Evolutionary conservation across 208 protist genomes (phyloP).

Genomic region (Leptomonas seymouri): DNA sequence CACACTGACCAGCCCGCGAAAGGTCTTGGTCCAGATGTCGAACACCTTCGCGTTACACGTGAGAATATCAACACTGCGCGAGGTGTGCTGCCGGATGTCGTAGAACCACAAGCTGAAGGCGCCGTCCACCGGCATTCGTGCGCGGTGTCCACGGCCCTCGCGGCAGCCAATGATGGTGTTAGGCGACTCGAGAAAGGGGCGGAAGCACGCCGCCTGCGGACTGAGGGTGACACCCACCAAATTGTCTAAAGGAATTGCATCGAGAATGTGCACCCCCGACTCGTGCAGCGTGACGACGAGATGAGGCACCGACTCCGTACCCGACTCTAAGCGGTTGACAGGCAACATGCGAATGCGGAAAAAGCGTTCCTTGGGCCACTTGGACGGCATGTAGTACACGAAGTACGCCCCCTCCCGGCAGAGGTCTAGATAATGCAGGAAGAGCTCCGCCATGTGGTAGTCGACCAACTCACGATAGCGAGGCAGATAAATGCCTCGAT

Average conservation of each 20-base stretch:
- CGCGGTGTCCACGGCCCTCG: slow-evolving; percentile 58
- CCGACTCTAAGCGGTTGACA: slow-evolving; percentile 32
- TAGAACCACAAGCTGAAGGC: slow-evolving; percentile 81
- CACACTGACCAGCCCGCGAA: slow-evolving; percentile 74
- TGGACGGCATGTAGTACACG: slow-evolving; percentile 54
- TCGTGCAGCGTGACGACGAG: slow-evolving; percentile 65
- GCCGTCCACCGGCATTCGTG: slow-evolving; percentile 55
- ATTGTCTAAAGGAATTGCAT: slow-evolving; percentile 55
- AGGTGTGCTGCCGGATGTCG: slow-evolving; percentile 29
- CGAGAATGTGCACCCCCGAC: slow-evolving; percentile 50
- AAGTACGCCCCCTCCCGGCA: slow-evolving; percentile 77
- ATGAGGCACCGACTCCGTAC: slow-evolving; percentile 45
- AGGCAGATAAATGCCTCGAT: slow-evolving; percentile 60
- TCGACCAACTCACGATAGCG: slow-evolving; percentile 63
- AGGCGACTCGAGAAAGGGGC: slow-evolving; percentile 45
- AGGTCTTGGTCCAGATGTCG: slow-evolving; percentile 77
- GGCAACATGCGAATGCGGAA: slow-evolving; percentile 73
- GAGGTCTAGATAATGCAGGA: slow-evolving; percentile 73
- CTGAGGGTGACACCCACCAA: slow-evolving; percentile 73
- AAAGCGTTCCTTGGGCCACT: slow-evolving; percentile 77
- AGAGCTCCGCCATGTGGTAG: slow-evolving; percentile 87
- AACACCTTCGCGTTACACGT: slow-evolving; percentile 75
- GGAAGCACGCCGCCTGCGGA: slow-evolving; percentile 46
- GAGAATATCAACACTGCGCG: slow-evolving; percentile 61
- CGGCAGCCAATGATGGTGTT: slow-evolving; percentile 64